These are phyloP conservation scores for Saccharomyces hybrid DNA, from an alignment of 1,139 yeast species.

Conservation along the genomic window DNA sequence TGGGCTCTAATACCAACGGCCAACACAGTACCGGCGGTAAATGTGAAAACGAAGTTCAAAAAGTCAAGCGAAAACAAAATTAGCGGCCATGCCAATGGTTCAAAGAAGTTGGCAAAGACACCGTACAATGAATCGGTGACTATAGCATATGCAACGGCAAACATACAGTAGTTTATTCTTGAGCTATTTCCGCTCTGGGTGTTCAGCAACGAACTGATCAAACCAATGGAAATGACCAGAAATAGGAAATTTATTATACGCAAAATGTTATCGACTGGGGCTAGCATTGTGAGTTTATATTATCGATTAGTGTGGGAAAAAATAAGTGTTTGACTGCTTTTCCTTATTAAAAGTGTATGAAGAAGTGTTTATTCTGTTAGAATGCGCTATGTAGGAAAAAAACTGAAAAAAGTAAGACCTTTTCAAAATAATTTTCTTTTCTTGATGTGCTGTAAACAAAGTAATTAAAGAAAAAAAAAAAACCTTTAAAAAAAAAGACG, in stretches of 20 bases:
- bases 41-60: constrained; percentile 82
- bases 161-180: constrained; percentile 82
- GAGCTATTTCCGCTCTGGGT: constrained; percentile 53
- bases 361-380: background rate
- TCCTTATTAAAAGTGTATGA: background rate
- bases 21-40: constrained; percentile 88
- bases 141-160: constrained; percentile 79
- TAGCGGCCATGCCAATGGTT: constrained; percentile 82
- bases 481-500: background rate
- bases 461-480: background rate
- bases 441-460: background rate
- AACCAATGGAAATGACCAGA: constrained; percentile 71
- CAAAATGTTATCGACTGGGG: constrained; percentile 63
- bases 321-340: background rate
- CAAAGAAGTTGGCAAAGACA: constrained; percentile 65
- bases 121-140: constrained; percentile 78
- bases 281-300: constrained; percentile 22
- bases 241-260: constrained; percentile 69
- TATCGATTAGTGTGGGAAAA: background rate
- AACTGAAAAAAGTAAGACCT: background rate
- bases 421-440: background rate
- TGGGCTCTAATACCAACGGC: constrained; percentile 85
- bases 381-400: background rate
- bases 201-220: constrained; percentile 78
- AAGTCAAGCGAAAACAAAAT: constrained; percentile 69